Evolutionary conservation across 257 asterid genomes (phyloP).

Genomic region (Rauvolfia tetraphylla): DNA sequence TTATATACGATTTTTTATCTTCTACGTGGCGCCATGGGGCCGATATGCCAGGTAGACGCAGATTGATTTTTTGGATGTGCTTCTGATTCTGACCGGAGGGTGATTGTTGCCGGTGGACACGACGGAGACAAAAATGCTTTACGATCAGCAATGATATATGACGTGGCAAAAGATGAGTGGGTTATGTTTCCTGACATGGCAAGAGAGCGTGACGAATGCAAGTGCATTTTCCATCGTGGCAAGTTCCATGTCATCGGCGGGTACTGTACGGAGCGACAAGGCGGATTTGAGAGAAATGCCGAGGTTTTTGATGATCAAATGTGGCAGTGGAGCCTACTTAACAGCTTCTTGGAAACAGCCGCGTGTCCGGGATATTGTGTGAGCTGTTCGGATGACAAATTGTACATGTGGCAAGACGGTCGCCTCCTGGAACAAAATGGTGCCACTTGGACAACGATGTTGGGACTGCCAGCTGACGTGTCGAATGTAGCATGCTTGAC

Average conservation of each 20-base stretch:
- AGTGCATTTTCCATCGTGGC: conserved; percentile 16
- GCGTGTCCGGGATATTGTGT: not conserved
- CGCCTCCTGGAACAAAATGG: not conserved
- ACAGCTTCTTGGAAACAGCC: not conserved
- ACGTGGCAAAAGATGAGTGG: conserved; percentile 22
- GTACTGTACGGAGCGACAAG: conserved; percentile 18
- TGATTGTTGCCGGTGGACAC: conserved; percentile 29
- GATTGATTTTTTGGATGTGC: conserved; percentile 26
- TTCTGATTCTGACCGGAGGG: conserved; percentile 1
- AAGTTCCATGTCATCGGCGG: conserved; percentile 26
- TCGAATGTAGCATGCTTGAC: conserved; percentile 4
- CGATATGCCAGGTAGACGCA: conserved; percentile 21
- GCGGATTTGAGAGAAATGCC: conserved; percentile 5
- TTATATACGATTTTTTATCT: conserved; percentile 16
- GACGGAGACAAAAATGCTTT: conserved; percentile 12
- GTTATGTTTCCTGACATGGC: conserved; percentile 20
- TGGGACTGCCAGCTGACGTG: conserved; percentile 3
- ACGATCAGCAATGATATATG: conserved; percentile 13
- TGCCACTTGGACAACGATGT: conserved; percentile 3
- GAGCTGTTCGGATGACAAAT: not conserved
- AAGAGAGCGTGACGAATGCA: conserved; percentile 22
- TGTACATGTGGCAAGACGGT: conserved; percentile 9
- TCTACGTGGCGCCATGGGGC: conserved; percentile 27
- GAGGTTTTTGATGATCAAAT: conserved; percentile 13
- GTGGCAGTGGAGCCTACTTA: conserved; percentile 7